Evolutionary conservation across 2,329 filamentous ascomycete genomes (phyloP), one percentile per base, ranked within the genome.

Genomic region (Zarea fungicola): DNA sequence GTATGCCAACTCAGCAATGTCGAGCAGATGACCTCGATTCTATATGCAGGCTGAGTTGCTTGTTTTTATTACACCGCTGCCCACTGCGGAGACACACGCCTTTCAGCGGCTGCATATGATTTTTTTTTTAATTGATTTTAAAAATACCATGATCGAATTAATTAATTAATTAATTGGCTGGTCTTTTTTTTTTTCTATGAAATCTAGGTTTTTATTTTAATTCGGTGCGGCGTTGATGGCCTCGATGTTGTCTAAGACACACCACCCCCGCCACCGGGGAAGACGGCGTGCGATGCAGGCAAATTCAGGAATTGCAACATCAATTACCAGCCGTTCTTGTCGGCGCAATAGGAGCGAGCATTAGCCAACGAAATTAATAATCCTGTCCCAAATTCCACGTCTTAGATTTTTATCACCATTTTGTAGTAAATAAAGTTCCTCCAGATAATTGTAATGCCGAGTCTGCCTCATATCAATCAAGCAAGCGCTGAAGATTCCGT

Each of bases 1-100:
- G 55, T 46, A 53, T 63, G 63, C 62, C 64, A 67, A 51, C 64
- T 66, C 64, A 67, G 61, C 64, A 64, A 57, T 54, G 50, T 42
- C 52, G 52, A 55, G 62, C 65, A 67, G 64, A 67, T 67, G 65
- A 67, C 65, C 64, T 34, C 25, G 19, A 43, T n/a, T n/a, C 25
- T 29, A 39, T 41, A 55, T 55, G 53, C 53, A 55, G 48, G 36
- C 45, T 29, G 23, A 48, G 37, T 26, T 46, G 26, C 22, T 47
- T 21, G 7, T 23, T 6, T 31, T 21, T 10, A 28, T 11, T 35
- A 41, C 45, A 48, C 48, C 49, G 42, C 44, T 43, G 26, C 45
- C 49, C 48, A 49, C 36, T 25, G 21, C 35, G 34, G 23, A 19
- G 37, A 22, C 14, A 25, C 40, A 45, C 28, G 34, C 41, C 35